Evolutionary conservation across 2,329 filamentous ascomycete species (phyloP).

Genomic region (Clonostachys sp.): DNA sequence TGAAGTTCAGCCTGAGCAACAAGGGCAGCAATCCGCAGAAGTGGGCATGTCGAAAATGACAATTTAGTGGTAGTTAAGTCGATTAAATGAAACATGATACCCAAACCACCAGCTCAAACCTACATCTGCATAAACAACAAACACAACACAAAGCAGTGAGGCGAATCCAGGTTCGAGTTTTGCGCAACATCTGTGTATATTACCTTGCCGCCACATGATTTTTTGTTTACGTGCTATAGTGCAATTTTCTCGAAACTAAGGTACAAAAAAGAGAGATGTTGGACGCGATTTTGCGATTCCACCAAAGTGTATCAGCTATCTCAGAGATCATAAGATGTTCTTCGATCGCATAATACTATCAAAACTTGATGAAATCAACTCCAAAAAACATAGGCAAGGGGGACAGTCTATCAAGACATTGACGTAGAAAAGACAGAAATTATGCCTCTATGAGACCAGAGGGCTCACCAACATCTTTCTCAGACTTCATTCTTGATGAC

Average conservation of each 20-base stretch:
- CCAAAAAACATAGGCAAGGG: constrained; percentile 1
- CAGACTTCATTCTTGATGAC: constrained; percentile 14
- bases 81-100: too few relatives aligned
- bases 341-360: constrained; percentile 18
- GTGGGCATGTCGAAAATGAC: too few relatives aligned
- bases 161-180: too few relatives aligned
- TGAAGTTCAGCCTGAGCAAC: not conserved
- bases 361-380: constrained; percentile 3
- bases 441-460: not conserved
- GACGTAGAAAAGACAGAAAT: not conserved
- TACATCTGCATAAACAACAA: too few relatives aligned
- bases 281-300: constrained; percentile 16
- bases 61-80: too few relatives aligned
- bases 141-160: too few relatives aligned
- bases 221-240: too few relatives aligned
- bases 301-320: constrained; percentile 23
- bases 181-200: too few relatives aligned
- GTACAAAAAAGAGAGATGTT: constrained; percentile 30
- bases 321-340: constrained; percentile 28
- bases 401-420: not conserved
- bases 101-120: too few relatives aligned
- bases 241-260: constrained; percentile 12
- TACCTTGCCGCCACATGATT: too few relatives aligned
- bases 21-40: not conserved
- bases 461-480: too few relatives aligned